Evolutionary conservation across 768 basidiomycete species (phyloP), one percentile per base, ranked within the genome.

Genomic region (Roridomyces roridus): DNA sequence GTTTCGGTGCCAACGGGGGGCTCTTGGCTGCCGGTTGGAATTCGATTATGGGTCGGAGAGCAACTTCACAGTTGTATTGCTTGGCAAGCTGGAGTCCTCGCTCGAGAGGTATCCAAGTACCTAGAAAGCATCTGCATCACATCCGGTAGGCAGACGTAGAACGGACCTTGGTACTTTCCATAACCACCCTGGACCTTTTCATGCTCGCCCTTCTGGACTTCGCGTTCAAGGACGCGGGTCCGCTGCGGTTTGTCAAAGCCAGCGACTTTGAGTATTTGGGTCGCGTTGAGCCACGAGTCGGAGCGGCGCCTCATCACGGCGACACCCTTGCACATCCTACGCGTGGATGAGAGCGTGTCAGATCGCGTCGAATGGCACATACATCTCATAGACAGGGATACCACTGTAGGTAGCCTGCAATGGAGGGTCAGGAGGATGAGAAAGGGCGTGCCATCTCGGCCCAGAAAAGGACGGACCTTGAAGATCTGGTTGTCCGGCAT

Each of bases 121-220:
- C 97, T 98, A 66, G 28, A 43, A 52, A 15, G 28, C 24, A 40
- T 57, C 28, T 18, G 24, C 20, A 21, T 25, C 21, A 51, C 37
- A 20, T 43, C 24, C 11, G 25, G 20, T 55, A 41, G 60, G 55
- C 50, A 54, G 14, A 26, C 23, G 29, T 14, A 45, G 40, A 46
- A 67, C 83, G 60, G 46, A 96, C 97, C 97, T 81, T 99, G 97
- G 70, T 98, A 98, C 75, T 99, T 99, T 64, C 97, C 97, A 72
- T 98, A 99, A 3, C 97, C 97, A 21, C 97, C 97, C 72, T 99
- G 97, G 0, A 99, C 96, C 72, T 99, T 99, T 75, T 98, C 96
- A 72, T 99, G 97, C 65, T 94, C 92, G 24, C 96, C 97, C 71
- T 98, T 98, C 72, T 99, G 97, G 7, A 99, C 89, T 75, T 99